Base-by-base conservation (phyloP, 208 protist species). In the Angomonas deanei region DNA sequence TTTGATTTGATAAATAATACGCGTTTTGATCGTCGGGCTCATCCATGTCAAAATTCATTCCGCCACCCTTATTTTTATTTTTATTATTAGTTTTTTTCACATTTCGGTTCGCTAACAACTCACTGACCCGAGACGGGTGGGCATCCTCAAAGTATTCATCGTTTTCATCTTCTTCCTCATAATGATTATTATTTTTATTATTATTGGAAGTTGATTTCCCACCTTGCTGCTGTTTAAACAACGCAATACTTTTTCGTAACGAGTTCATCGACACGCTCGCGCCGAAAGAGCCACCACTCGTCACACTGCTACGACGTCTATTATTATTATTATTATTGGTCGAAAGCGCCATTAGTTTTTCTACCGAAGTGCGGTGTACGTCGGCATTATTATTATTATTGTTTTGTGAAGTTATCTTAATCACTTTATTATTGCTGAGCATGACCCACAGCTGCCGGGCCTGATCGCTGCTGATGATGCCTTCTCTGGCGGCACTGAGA, bases 391-490 rank as follows among this genome's bases (percentile, higher is more conserved):
- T 53, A 53, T 53, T 53, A 53, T 53, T 53, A 26, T 53, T 53
- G 19, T 24, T 53, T 15, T 53, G 11, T 27, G 5, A 13, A 53
- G 8, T 53, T 53, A 93, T 83, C 34, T 87, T 74, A 53, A 42
- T 42, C 15, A 42, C 36, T 42, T 42, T 42, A 42, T 91, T 80
- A 49, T 89, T 84, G 26, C 81, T 91, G 10, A 91, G 67, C 84
- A 93, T 93, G 13, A 84, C 87, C 87, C 87, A 93, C 30, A 93
- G 77, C 69, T 93, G 87, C 5, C 84, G 73, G 0, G 84, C 80
- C 62, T 93, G 87, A 60, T 91, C 87, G 1, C 81, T 80, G 6
- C 82, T 93, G 69, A 93, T 93, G 48, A 93, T 86, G 47, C 84
- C 84, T 0, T 76, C 66, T 33, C 84, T 67, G 24, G 84, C 83